phyloP scores from a whole-genome alignment of 108 stramenopile genomes.

The Cyclotella distinguenda region DNA sequence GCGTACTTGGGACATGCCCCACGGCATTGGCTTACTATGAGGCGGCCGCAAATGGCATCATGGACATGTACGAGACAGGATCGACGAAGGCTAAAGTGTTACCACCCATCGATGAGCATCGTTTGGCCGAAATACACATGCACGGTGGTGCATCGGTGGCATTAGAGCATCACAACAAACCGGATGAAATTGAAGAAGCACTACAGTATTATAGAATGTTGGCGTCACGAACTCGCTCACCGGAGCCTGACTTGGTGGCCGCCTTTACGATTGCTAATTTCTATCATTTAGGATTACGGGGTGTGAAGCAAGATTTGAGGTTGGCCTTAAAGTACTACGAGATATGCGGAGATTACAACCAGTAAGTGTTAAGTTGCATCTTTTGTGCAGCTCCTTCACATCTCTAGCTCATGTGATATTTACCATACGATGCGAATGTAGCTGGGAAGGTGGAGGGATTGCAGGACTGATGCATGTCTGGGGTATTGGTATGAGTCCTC shows the following conservation, averaged over 20 bases:
- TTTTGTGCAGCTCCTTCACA: too few species aligned
- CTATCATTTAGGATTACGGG: constrained; percentile 72
- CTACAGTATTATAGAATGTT: constrained; percentile 81
- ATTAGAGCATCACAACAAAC: constrained; percentile 68
- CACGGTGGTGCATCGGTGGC: constrained; percentile 78
- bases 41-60: constrained; percentile 75
- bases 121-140: constrained; percentile 69
- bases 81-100: constrained; percentile 62
- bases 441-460: constrained; percentile 79
- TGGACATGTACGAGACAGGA: constrained; percentile 70
- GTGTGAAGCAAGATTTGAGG: constrained; percentile 77
- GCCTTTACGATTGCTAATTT: constrained; percentile 72
- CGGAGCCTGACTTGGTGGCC: constrained; percentile 59
- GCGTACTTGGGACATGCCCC: constrained; percentile 54
- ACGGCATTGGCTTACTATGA: constrained; percentile 79
- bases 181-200: constrained; percentile 80
- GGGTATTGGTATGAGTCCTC: constrained; percentile 61
- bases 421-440: too few species aligned
- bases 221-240: constrained; percentile 47
- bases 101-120: constrained; percentile 78
- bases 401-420: too few species aligned
- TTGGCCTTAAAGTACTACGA: constrained; percentile 78
- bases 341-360: constrained; percentile 56
- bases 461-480: constrained; percentile 80
- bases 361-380: too few species aligned